These are phyloP conservation scores for Capronia coronata DNA, from an alignment of 2,329 filamentous ascomycete genomes.

Conservation along the genomic window DNA sequence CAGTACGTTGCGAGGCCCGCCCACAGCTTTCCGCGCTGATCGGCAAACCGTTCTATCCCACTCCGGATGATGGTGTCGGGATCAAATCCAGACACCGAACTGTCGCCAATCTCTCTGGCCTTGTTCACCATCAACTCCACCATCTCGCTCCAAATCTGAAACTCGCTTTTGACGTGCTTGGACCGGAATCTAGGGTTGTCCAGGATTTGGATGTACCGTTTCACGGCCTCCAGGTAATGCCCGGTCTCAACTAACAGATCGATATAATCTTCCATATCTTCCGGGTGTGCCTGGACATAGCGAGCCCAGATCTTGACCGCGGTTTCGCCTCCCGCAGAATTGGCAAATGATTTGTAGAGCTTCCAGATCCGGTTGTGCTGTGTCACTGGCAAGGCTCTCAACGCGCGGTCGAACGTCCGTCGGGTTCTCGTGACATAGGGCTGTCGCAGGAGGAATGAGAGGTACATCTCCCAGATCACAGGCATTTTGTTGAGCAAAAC, in stretches of 20 bases:
- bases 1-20: slow-evolving; percentile 92
- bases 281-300: slow-evolving; percentile 95
- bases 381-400: slow-evolving; percentile 84
- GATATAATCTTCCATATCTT: slow-evolving; percentile 92
- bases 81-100: slow-evolving; percentile 74
- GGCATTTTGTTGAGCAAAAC: slow-evolving; percentile 99
- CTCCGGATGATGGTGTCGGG: slow-evolving; percentile 90
- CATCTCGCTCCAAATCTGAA: slow-evolving; percentile 97
- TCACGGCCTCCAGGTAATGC: slow-evolving; percentile 84
- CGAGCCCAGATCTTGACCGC: slow-evolving; percentile 89
- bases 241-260: slow-evolving; percentile 75
- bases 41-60: slow-evolving; percentile 81
- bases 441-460: slow-evolving; percentile 81
- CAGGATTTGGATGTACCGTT: slow-evolving; percentile 83
- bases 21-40: slow-evolving; percentile 93
- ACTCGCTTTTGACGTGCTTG: slow-evolving; percentile 89
- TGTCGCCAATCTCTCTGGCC: slow-evolving; percentile 75
- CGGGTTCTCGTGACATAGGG: slow-evolving; percentile 84
- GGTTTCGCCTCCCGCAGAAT: slow-evolving; percentile 80
- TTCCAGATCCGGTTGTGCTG: slow-evolving; percentile 96
- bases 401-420: slow-evolving; percentile 81
- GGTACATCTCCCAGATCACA: slow-evolving; percentile 95
- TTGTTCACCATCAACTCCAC: slow-evolving; percentile 88
- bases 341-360: slow-evolving; percentile 83
- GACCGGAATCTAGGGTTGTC: slow-evolving; percentile 87